Base-by-base conservation (phyloP, 805 yeast genomes). In the Zygosaccharomyces gambellarensis region DNA sequence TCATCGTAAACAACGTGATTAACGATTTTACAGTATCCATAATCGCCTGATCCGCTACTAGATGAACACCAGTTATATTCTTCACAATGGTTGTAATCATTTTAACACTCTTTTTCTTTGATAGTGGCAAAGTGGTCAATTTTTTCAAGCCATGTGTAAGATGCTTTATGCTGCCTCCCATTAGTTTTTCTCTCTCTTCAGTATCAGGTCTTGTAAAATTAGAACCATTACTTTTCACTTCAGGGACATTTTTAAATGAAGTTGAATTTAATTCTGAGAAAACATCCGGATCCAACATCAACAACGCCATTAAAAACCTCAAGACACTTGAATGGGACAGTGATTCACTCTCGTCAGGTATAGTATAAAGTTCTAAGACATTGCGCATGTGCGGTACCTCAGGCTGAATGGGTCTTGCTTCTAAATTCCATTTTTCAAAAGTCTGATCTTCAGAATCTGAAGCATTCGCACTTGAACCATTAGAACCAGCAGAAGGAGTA, bases 251-350 rank as follows among this genome's bases (percentile, higher is more conserved):
- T 42, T 54, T 60, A 48, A 60, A 62, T n/a, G 56, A 46, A 10
- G 53, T 55, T 9, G 45, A 12, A 48, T 62, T 63, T 21, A 64
- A 22, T 28, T 61, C 66, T 10, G 46, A 40, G 40, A 62, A 61
- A 1, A 57, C 57, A 5, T 59, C 64, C 1, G 60, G 51, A 45
- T 62, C 68, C 14, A 66, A 51, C 52, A 66, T 42, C 9, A 58
- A 43, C 44, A 66, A 46, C 2, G 59, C 54, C 6, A 56, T 49
- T 31, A 63, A 47, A 44, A 66, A 65, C 25, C 60, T 54, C 22
- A 66, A 44, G 3, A 61, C 60, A 3, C 64, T 52, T 3, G 64
- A 56, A 43, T 63, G 63, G 1, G 65, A 58, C 36, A 61, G 39
- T 2, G 62, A 59, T 44, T 66, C 70, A 10, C 54, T 39, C 9